Conservation (phyloP, 495 filamentous ascomycete species). For the Penicillium goetzii region DNA sequence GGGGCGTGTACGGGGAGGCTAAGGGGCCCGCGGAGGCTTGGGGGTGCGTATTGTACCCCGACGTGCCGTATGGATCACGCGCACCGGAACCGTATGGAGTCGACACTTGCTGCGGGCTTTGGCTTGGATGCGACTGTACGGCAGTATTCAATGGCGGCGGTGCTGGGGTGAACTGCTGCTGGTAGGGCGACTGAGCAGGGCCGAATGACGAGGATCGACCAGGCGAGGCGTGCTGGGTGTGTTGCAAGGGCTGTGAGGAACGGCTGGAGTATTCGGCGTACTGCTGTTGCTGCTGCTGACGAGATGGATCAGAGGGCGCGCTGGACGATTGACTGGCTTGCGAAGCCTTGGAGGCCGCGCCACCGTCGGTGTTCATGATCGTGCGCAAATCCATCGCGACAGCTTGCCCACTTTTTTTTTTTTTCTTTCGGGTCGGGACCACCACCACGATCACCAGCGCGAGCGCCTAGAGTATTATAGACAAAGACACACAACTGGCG, state of each 20-base stretch:
- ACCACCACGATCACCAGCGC: slow-evolving; percentile 32
- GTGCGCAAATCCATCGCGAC: slow-evolving; percentile 58
- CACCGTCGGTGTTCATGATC: slow-evolving; percentile 56
- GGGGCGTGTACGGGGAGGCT: slow-evolving; percentile 43
- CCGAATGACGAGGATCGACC: slow-evolving; percentile 47
- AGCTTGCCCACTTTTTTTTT: slow-evolving; percentile 20
- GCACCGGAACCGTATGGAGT: slow-evolving; percentile 40
- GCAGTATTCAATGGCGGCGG: slow-evolving; percentile 38
- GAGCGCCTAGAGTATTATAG: slow-evolving; percentile 22
- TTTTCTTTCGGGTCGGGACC: slow-evolving; percentile 12
- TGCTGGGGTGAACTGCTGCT: slow-evolving; percentile 45
- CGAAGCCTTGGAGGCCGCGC: slow-evolving; percentile 37
- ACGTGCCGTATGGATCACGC: slow-evolving; percentile 44
- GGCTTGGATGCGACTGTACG: slow-evolving; percentile 38
- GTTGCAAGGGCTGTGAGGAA: slow-evolving; percentile 49
- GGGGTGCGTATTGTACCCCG: slow-evolving; percentile 37
- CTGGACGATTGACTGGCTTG: slow-evolving; percentile 33
- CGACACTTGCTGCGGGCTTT: slow-evolving; percentile 42
- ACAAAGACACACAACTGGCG: slow-evolving; percentile 18
- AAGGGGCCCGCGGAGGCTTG: slow-evolving; percentile 35
- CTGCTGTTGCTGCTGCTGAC: slow-evolving; percentile 36
- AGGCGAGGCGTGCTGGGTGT: slow-evolving; percentile 45
- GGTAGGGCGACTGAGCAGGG: slow-evolving; percentile 51
- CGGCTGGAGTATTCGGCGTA: slow-evolving; percentile 38
- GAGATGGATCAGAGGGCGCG: slow-evolving; percentile 29